These are phyloP conservation scores for Chimonanthus salicifolius DNA, from an alignment of 164 flowering plant genomes.

Conservation along the genomic window DNA sequence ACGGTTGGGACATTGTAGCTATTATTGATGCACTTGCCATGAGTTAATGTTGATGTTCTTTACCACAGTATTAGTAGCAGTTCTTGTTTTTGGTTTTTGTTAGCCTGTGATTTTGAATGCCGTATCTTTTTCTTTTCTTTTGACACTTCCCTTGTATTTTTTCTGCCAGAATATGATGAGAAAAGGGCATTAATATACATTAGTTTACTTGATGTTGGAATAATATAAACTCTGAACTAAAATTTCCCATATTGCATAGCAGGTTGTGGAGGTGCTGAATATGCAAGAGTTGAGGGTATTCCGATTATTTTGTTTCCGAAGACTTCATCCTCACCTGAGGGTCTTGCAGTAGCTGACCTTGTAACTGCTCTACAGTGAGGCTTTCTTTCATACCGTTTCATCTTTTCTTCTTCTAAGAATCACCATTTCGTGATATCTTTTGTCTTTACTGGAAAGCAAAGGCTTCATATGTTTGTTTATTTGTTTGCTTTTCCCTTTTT, in stretches of 20 bases:
- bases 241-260: slow-evolving; percentile 6
- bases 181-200: too few species aligned
- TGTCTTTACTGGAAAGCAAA: not conserved
- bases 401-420: not conserved
- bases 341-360: slow-evolving; percentile 55
- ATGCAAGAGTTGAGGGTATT: slow-evolving; percentile 66
- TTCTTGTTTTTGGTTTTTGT: too few species aligned
- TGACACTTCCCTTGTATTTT: too few species aligned
- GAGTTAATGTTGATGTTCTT: too few species aligned
- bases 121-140: too few species aligned
- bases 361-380: slow-evolving; percentile 58
- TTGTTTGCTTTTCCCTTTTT: not conserved
- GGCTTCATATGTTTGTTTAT: not conserved
- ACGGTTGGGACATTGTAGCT: too few species aligned
- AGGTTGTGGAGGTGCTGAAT: slow-evolving; percentile 93
- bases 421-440: not conserved
- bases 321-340: too few species aligned
- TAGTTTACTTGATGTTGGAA: too few species aligned
- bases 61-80: too few species aligned
- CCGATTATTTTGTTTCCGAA: slow-evolving; percentile 67
- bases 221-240: not conserved
- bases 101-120: too few species aligned
- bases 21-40: too few species aligned
- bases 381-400: not conserved
- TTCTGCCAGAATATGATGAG: too few species aligned